Conservation (phyloP, 208 protist genomes). For the Leishmania aethiopica region DNA sequence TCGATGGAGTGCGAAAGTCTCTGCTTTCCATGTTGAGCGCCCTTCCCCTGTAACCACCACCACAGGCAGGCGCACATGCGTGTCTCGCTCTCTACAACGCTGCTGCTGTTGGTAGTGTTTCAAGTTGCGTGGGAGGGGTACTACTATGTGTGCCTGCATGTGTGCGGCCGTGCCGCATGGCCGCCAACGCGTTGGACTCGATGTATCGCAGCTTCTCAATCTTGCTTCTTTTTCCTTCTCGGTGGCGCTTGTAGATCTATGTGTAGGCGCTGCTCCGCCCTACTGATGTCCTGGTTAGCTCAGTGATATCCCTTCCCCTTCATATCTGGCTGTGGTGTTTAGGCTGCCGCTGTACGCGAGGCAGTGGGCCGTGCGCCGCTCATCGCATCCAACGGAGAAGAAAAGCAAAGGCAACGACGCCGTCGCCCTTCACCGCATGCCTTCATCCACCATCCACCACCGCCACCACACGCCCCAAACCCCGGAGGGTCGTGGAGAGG, state of each 20-base stretch:
- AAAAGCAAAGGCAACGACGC: background rate
- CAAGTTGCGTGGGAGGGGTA: background rate
- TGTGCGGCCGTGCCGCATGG: background rate
- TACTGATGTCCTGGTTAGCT: background rate
- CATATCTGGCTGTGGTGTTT: background rate
- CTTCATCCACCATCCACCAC: too few relatives aligned
- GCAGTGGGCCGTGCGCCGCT: background rate
- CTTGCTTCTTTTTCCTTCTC: background rate
- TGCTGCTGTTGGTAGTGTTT: background rate
- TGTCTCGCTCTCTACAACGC: background rate
- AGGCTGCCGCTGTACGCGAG: background rate
- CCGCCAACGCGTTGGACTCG: background rate
- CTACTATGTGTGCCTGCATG: background rate
- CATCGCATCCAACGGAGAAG: background rate
- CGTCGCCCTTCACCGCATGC: background rate
- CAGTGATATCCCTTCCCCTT: background rate
- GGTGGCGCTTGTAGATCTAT: background rate
- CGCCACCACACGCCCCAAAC: too few relatives aligned
- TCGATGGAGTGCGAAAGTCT: background rate
- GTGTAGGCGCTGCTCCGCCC: background rate
- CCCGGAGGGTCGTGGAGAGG: too few relatives aligned
- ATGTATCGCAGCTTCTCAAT: background rate
- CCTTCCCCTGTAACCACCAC: slow-evolving; percentile 2
- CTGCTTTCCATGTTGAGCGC: background rate
- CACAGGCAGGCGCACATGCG: background rate